phyloP scores from a whole-genome alignment of 495 filamentous ascomycete species.

The Pseudevernia furfuracea region DNA sequence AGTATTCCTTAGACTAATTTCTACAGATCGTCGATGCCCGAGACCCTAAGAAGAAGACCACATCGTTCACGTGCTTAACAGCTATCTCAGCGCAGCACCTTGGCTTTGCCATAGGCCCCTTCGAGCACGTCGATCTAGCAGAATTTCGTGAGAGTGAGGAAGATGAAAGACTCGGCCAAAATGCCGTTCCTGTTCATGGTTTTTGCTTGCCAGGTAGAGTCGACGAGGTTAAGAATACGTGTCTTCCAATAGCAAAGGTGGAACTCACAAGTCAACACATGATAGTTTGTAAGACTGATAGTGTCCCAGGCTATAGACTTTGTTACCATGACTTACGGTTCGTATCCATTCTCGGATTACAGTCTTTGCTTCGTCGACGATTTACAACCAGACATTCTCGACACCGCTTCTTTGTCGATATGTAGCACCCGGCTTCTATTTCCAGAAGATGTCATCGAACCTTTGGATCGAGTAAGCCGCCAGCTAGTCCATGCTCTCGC shows the following conservation, averaged over 20 bases:
- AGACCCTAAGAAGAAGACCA: constrained; percentile 71
- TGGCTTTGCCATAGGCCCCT: constrained; percentile 86
- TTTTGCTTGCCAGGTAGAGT: constrained; percentile 81
- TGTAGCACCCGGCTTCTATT: constrained; percentile 83
- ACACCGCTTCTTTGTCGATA: constrained; percentile 74
- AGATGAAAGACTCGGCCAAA: constrained; percentile 77
- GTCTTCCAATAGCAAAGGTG: constrained; percentile 59
- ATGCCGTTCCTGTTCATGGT: constrained; percentile 74
- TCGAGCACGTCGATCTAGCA: constrained; percentile 83
- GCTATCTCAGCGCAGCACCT: constrained; percentile 77
- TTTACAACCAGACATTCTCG: constrained; percentile 58
- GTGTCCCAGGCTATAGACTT: constrained; percentile 62
- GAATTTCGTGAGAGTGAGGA: constrained; percentile 84
- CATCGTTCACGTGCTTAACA: constrained; percentile 65
- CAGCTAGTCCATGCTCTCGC: constrained; percentile 74
- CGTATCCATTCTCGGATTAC: constrained; percentile 80
- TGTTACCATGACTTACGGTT: constrained; percentile 75
- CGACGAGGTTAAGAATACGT: constrained; percentile 76
- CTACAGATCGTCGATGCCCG: constrained; percentile 54
- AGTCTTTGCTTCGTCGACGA: constrained; percentile 94
- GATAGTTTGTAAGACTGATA: constrained; percentile 3
- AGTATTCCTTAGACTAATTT: constrained; percentile 24
- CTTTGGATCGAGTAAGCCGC: constrained; percentile 68
- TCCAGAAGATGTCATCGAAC: constrained; percentile 71
- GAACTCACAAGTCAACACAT: neutral